Conservation (phyloP, 1,284 basidiomycete genomes). For the Singerocomus rubriflavus region DNA sequence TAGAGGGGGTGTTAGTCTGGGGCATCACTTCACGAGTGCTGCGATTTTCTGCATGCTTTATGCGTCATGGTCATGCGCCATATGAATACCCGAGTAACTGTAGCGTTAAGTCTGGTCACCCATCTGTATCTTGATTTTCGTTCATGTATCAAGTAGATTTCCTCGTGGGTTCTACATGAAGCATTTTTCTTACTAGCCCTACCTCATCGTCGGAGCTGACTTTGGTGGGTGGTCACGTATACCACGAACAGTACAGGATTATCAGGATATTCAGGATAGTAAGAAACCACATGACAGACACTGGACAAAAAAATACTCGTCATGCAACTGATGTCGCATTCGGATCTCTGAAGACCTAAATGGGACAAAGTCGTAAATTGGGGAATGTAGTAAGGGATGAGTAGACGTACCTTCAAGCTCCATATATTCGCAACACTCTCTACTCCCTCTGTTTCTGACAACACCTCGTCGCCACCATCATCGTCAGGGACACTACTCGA, state of each 20-base stretch:
- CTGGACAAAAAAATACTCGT: constrained; percentile 23
- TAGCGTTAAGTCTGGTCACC: constrained; percentile 24
- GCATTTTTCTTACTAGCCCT: too few species aligned
- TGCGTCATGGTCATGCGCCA: constrained; percentile 2
- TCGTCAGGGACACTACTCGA: constrained; percentile 7
- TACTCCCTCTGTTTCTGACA: constrained; percentile 26
- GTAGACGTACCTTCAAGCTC: constrained; percentile 62
- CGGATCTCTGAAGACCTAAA: constrained; percentile 71
- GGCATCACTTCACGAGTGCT: neutral
- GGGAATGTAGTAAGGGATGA: neutral
- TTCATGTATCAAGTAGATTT: constrained; percentile 21
- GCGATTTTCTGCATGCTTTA: constrained; percentile 1
- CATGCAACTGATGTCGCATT: constrained; percentile 54
- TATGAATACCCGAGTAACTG: constrained; percentile 18
- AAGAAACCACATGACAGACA: constrained; percentile 14
- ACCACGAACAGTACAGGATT: constrained; percentile 5
- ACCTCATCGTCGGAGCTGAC: neutral
- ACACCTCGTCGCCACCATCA: constrained; percentile 31
- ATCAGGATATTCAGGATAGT: constrained; percentile 10
- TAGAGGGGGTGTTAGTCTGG: neutral
- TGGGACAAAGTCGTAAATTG: constrained; percentile 5
- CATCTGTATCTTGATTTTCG: constrained; percentile 23
- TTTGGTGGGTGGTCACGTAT: neutral
- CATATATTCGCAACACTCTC: constrained; percentile 68
- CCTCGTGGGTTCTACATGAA: neutral